Conservation (phyloP, 2,329 filamentous ascomycete species). For the Diaporthe ilicicola region DNA sequence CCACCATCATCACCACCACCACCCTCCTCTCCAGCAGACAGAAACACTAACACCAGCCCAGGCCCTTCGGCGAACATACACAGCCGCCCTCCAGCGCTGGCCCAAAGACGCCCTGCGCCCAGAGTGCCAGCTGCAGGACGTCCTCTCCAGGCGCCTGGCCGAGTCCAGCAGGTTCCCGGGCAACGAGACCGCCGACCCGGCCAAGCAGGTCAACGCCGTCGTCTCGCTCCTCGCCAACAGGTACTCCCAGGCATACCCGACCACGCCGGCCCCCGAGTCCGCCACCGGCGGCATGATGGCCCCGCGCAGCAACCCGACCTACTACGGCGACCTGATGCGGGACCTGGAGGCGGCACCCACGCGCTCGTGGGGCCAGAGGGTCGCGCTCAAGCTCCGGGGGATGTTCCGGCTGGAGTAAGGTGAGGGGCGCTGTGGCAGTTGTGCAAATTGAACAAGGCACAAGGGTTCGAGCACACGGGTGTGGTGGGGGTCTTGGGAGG, state of each 20-base stretch:
- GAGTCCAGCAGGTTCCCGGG: constrained; percentile 36
- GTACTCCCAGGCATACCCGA: constrained; percentile 60
- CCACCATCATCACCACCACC: not conserved
- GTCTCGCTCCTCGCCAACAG: constrained; percentile 67
- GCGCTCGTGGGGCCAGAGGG: constrained; percentile 60
- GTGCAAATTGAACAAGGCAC: too few species aligned
- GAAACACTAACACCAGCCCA: not conserved
- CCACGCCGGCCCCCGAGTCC: constrained; percentile 34
- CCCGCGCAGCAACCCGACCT: constrained; percentile 70
- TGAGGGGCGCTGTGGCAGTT: not conserved
- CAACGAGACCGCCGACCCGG: constrained; percentile 44
- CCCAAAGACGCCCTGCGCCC: constrained; percentile 71
- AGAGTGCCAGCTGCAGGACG: constrained; percentile 68
- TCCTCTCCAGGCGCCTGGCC: constrained; percentile 57
- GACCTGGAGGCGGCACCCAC: constrained; percentile 72
- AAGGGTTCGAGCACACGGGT: too few species aligned
- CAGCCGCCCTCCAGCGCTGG: constrained; percentile 65
- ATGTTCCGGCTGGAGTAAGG: constrained; percentile 65
- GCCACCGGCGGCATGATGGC: constrained; percentile 60
- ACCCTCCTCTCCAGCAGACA: not conserved
- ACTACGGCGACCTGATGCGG: constrained; percentile 67
- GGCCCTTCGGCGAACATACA: constrained; percentile 43
- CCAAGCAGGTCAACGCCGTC: constrained; percentile 67
- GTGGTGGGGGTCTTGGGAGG: not conserved
- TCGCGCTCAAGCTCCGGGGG: constrained; percentile 64